A percentile compares a stretch with the other conserved stretches of the same genome.
These are phyloP conservation scores for Nepenthes gracilis DNA, from an alignment of 148 eudicot genomes.

Conservation along the genomic window DNA sequence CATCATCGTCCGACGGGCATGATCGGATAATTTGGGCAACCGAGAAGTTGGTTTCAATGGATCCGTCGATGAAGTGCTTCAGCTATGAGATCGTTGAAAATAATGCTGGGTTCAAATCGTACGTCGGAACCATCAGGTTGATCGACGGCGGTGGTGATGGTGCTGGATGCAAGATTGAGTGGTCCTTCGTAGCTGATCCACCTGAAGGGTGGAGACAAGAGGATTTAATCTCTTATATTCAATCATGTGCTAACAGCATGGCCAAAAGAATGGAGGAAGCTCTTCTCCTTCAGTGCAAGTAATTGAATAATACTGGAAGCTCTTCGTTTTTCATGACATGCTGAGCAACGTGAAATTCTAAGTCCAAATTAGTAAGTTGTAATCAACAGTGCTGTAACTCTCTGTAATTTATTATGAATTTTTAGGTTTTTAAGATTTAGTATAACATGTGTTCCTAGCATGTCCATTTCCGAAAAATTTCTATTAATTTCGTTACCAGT, in stretches of 20 bases:
- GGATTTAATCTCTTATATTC: constrained; percentile 10
- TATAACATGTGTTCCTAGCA: too few relatives aligned
- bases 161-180: constrained; percentile 22
- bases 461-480: too few relatives aligned
- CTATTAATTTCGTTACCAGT: too few relatives aligned
- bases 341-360: too few relatives aligned
- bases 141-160: background rate
- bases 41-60: constrained; percentile 28
- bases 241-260: constrained; percentile 10
- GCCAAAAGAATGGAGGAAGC: constrained; percentile 17
- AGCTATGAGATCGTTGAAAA: constrained; percentile 26
- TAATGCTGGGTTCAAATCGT: constrained; percentile 21
- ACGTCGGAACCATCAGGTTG: constrained; percentile 20
- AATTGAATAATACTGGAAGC: too few relatives aligned
- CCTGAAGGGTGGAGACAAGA: constrained; percentile 16
- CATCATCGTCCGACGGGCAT: constrained; percentile 1
- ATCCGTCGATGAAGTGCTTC: constrained; percentile 17
- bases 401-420: too few relatives aligned
- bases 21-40: constrained; percentile 19
- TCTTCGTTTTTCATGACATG: too few relatives aligned
- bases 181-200: constrained; percentile 36
- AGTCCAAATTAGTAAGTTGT: too few relatives aligned
- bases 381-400: too few relatives aligned
- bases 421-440: too few relatives aligned
- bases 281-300: constrained; percentile 1